Percentiles rank a stretch among this genome's conserved stretches.
Evolutionary conservation across 2,329 filamentous ascomycete species (phyloP).

Genomic region (Colletotrichum chlorophyti): DNA sequence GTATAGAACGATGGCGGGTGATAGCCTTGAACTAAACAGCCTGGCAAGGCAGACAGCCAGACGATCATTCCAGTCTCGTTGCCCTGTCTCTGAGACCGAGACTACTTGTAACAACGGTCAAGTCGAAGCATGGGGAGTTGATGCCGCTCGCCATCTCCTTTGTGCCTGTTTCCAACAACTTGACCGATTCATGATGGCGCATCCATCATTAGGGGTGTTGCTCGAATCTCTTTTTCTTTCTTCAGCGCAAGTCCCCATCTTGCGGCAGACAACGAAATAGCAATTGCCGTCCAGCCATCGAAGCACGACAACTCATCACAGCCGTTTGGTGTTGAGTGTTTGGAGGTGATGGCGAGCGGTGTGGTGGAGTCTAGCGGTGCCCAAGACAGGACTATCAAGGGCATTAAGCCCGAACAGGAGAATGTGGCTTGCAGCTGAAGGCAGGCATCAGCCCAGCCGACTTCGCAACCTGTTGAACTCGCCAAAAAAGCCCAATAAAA

Average conservation of each 20-base stretch:
- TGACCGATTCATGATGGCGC: no score
- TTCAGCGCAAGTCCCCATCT: no score
- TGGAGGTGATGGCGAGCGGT: conserved; percentile 17
- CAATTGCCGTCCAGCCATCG: background rate
- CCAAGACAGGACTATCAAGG: conserved; percentile 23
- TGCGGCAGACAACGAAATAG: background rate
- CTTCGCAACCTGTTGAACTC: conserved; percentile 16
- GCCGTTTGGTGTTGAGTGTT: conserved; percentile 5
- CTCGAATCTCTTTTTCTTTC: background rate
- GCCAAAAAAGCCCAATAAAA: conserved; percentile 21
- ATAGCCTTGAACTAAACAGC: background rate
- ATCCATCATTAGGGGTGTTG: background rate
- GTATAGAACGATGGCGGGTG: conserved; percentile 3
- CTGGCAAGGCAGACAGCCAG: conserved; percentile 19
- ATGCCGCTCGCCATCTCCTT: background rate
- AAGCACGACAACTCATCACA: conserved; percentile 3
- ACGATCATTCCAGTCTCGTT: background rate
- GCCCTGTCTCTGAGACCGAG: background rate
- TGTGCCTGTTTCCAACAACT: background rate
- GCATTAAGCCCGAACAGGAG: conserved; percentile 20
- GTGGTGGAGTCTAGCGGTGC: conserved; percentile 23
- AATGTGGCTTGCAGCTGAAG: conserved; percentile 28
- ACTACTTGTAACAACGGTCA: background rate
- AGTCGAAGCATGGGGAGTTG: background rate
- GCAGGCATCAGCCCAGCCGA: conserved; percentile 20